Percentiles rank a stretch among this genome's conserved stretches.
Conservation (phyloP, 805 yeast genomes). For the Zygotorulaspora danielsina region DNA sequence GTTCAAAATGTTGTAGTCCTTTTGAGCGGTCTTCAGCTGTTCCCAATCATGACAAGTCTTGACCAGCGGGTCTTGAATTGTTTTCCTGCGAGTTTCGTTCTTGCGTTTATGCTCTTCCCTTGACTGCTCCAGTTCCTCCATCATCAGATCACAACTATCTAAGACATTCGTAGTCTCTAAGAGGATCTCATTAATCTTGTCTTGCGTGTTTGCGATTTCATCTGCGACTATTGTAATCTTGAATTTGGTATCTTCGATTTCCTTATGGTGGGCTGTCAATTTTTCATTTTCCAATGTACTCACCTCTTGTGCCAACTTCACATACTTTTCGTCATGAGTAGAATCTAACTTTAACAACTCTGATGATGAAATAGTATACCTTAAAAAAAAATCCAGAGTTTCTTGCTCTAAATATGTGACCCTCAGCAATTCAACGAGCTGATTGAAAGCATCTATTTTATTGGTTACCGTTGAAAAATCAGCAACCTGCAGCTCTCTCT, state of each 20-base stretch:
- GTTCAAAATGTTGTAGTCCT: conserved; percentile 5
- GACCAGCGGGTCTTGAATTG: conserved; percentile 7
- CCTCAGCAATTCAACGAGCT: conserved; percentile 24
- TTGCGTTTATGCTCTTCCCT: conserved; percentile 12
- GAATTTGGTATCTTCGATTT: conserved; percentile 21
- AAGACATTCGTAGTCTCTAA: conserved; percentile 22
- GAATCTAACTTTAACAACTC: conserved; percentile 20
- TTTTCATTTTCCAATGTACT: conserved; percentile 18
- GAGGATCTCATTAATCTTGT: conserved; percentile 23
- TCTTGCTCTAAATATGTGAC: conserved; percentile 33
- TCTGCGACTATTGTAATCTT: conserved; percentile 18
- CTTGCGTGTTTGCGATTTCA: conserved; percentile 20
- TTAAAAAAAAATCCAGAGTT: conserved; percentile 31
- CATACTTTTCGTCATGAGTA: conserved; percentile 24
- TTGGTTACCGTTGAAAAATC: conserved; percentile 18
- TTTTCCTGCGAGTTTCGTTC: conserved; percentile 10
- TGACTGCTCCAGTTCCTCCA: conserved; percentile 20
- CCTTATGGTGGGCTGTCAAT: conserved; percentile 16
- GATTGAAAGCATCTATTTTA: conserved; percentile 21
- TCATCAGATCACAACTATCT: conserved; percentile 25
- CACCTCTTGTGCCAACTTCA: conserved; percentile 22
- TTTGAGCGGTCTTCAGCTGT: conserved; percentile 4
- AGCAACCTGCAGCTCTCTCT: conserved; percentile 6
- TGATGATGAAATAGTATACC: conserved; percentile 28
- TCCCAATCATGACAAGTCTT: conserved; percentile 15